These are phyloP conservation scores for Podospora bellae-mahoneyi DNA, from an alignment of 495 filamentous ascomycete genomes.

Conservation along the genomic window DNA sequence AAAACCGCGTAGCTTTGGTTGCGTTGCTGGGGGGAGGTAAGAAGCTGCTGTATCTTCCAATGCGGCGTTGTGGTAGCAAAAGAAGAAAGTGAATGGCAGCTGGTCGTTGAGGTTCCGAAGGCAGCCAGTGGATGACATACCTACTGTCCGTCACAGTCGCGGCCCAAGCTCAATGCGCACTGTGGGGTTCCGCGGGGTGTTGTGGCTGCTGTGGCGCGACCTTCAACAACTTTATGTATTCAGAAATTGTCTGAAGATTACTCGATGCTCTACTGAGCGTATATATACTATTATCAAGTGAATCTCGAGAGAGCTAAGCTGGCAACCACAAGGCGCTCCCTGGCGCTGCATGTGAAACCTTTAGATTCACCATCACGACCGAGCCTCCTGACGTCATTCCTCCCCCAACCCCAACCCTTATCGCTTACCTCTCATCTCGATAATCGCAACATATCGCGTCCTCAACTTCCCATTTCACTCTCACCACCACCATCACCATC, in stretches of 20 bases:
- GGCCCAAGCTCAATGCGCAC: neutral
- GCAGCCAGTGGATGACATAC: slow-evolving; percentile 13
- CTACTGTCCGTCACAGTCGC: neutral
- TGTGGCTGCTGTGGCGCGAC: slow-evolving; percentile 20
- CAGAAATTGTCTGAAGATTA: neutral
- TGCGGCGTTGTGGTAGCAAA: neutral
- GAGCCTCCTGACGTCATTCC: neutral
- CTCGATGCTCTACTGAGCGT: neutral
- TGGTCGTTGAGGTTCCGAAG: slow-evolving; percentile 2
- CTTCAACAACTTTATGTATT: neutral
- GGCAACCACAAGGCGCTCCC: no score
- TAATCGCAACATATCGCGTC: neutral
- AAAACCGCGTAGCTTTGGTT: neutral
- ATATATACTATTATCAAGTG: no score
- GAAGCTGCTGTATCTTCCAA: neutral
- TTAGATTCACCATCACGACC: neutral
- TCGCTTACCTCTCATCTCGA: neutral
- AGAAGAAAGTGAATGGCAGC: neutral
- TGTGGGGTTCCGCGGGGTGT: neutral
- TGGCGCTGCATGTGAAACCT: neutral
- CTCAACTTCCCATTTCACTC: neutral
- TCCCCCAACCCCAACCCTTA: neutral
- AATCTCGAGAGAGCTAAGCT: no score
- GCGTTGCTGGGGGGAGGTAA: neutral
- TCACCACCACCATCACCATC: neutral